Evolutionary conservation across 2,329 filamentous ascomycete genomes (phyloP).

Genomic region (Cladosporium sp.): DNA sequence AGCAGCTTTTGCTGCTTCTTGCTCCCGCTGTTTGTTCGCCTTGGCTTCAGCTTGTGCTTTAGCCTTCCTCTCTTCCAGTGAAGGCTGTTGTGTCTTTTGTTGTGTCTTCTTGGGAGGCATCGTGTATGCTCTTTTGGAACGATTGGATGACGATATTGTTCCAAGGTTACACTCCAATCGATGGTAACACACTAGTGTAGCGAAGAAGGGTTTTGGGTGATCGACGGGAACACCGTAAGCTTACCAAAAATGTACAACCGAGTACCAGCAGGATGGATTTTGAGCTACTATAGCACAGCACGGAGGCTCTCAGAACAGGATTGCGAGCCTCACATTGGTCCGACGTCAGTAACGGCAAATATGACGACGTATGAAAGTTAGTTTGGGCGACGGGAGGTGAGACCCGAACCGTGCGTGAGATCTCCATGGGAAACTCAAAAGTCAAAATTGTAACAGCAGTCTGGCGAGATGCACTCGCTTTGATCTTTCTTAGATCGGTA

Average conservation of each 20-base stretch:
- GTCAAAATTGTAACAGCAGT: no score
- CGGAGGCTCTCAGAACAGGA: not conserved
- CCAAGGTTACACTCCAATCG: not conserved
- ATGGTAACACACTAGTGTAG: not conserved
- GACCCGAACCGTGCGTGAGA: not conserved
- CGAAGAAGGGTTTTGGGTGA: not conserved
- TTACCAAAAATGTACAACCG: not conserved
- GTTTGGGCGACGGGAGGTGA: not conserved
- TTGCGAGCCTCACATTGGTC: not conserved
- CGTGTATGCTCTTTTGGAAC: not conserved
- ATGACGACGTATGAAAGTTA: slow-evolving; percentile 4
- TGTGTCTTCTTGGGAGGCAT: not conserved
- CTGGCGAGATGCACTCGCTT: no score
- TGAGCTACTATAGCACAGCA: not conserved
- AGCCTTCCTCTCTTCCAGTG: not conserved
- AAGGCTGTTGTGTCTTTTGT: not conserved
- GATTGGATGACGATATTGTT: not conserved
- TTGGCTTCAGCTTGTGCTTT: slow-evolving; percentile 10
- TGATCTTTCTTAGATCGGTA: no score
- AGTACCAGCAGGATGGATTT: not conserved
- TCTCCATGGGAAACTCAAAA: not conserved
- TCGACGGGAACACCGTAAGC: not conserved
- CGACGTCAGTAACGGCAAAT: slow-evolving; percentile 2
- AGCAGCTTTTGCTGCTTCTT: slow-evolving; percentile 27
- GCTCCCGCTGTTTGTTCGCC: not conserved